Evolutionary conservation across 176 grass and related monocot species (phyloP), one percentile per base, ranked within the genome.

Genomic region (Paspalum vaginatum): DNA sequence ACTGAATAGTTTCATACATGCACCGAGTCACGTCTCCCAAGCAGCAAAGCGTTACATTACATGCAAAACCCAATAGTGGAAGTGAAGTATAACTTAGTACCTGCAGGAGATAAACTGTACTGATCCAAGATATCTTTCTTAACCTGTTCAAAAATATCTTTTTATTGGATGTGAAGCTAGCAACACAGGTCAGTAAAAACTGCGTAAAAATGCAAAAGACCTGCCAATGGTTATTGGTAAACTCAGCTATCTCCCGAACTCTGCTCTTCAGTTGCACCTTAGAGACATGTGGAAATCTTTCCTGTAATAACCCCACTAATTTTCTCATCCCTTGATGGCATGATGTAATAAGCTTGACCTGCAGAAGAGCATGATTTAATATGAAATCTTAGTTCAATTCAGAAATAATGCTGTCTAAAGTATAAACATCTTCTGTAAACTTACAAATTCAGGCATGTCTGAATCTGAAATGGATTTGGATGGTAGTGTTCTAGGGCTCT

Each of bases 361-460:
- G 57, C 46, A 74, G 5, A 74, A 42, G 2, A 50, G 15, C 24
- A 80, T 9, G 51, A 37, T 57, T 70, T 13, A 70, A 46, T 32
- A 70, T 1, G 6, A 59, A 58, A 44, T 58, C 24, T 21, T 57
- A 64, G 22, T 68, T 17, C 7, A 45, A 43, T 45, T 47, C 24
- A 80, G 25, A 69, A 26, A 70, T 8, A 57, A 26, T 70, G 37
- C 2, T 43, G 26, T 48, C 20, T 22, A 17, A 11, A 41, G 26
- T 58, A 13, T 22, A 17, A 11, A 41, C 61, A 27, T 52, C 32
- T 69, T 9, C 6, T 13, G n/a, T 11, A 11, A 57, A 85, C 82
- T 85, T 70, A 85, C 74, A 78, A 85, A 77, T 70, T 85, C 53
- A 61, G 74, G 65, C 42, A 85, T 61, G 64, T 85, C 64, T 26